These are phyloP conservation scores for Penicillium bialowiezense DNA, from an alignment of 495 filamentous ascomycete species.

Conservation along the genomic window DNA sequence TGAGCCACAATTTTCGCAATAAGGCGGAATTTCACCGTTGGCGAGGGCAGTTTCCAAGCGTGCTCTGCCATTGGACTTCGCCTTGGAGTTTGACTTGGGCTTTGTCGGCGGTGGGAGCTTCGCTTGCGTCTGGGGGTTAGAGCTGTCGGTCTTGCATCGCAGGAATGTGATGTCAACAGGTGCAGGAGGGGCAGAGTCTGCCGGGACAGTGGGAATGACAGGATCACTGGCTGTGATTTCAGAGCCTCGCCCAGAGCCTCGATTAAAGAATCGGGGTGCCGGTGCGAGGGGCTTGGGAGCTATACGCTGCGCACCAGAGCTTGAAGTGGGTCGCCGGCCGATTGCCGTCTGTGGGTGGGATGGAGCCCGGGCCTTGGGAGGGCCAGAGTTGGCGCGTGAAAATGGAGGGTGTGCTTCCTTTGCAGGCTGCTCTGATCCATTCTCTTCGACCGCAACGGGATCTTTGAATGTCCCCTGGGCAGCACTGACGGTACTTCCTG, in stretches of 20 bases:
- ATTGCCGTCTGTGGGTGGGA: not conserved
- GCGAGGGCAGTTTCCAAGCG: conserved; percentile 62
- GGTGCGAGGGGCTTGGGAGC: conserved; percentile 41
- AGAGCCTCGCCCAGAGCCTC: conserved; percentile 33
- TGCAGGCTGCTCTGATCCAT: conserved; percentile 9
- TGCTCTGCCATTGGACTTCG: conserved; percentile 37
- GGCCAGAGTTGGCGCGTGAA: conserved; percentile 20
- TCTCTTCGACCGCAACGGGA: conserved; percentile 16
- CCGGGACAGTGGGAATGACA: conserved; percentile 31
- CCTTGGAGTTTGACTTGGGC: conserved; percentile 37
- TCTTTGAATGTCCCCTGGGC: conserved; percentile 23
- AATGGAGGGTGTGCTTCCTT: conserved; percentile 18
- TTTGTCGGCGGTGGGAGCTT: conserved; percentile 5
- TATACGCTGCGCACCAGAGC: conserved; percentile 30
- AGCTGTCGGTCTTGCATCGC: not conserved
- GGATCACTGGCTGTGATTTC: conserved; percentile 59
- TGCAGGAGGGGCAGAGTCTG: conserved; percentile 18
- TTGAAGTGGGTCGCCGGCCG: conserved; percentile 37
- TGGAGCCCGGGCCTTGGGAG: not conserved
- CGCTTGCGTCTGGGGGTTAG: not conserved
- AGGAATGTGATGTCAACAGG: conserved; percentile 9
- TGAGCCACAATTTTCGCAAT: conserved; percentile 87
- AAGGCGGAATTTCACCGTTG: conserved; percentile 74
- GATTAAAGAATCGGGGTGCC: conserved; percentile 31
- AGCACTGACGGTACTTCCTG: conserved; percentile 19